phyloP scores from a whole-genome alignment of 768 basidiomycete species.

The Serendipita sp. region DNA sequence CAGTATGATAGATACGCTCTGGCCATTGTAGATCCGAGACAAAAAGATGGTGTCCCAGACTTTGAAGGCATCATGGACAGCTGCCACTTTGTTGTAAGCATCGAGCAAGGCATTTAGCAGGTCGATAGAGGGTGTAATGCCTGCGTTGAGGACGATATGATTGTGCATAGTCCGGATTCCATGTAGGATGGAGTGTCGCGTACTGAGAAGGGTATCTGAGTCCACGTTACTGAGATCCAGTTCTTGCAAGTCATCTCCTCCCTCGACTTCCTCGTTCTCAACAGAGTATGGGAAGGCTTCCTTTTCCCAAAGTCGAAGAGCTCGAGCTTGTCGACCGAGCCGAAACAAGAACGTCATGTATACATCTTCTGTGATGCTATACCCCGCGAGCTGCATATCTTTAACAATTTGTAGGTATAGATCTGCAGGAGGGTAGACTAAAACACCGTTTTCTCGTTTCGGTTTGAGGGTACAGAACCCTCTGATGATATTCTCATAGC shows the following conservation, averaged over 20 bases:
- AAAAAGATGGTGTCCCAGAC: constrained; percentile 66
- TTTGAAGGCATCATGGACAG: constrained; percentile 51
- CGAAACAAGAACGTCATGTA: constrained; percentile 49
- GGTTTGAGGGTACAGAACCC: constrained; percentile 39
- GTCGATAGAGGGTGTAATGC: constrained; percentile 49
- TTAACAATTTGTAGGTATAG: constrained; percentile 61
- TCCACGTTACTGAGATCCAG: background rate
- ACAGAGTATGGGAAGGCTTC: background rate
- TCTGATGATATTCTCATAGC: constrained; percentile 47
- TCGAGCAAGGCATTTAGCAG: constrained; percentile 81
- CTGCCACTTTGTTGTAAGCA: constrained; percentile 66
- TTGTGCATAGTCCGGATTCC: constrained; percentile 56
- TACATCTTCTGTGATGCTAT: constrained; percentile 37
- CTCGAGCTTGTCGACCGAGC: constrained; percentile 10
- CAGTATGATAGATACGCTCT: constrained; percentile 65
- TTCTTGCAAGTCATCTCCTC: background rate
- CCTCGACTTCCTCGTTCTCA: background rate
- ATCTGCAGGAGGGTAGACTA: constrained; percentile 22
- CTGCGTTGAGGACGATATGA: constrained; percentile 58
- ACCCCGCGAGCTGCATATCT: constrained; percentile 59
- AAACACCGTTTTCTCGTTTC: constrained; percentile 10
- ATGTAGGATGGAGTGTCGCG: constrained; percentile 1
- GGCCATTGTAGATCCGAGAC: constrained; percentile 38
- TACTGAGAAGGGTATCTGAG: background rate
- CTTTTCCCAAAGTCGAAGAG: constrained; percentile 2